A percentile compares a stretch with the other conserved stretches of the same genome.
Conservation (phyloP, 2,329 filamentous ascomycete species). For the Exserohilum rostratum region DNA sequence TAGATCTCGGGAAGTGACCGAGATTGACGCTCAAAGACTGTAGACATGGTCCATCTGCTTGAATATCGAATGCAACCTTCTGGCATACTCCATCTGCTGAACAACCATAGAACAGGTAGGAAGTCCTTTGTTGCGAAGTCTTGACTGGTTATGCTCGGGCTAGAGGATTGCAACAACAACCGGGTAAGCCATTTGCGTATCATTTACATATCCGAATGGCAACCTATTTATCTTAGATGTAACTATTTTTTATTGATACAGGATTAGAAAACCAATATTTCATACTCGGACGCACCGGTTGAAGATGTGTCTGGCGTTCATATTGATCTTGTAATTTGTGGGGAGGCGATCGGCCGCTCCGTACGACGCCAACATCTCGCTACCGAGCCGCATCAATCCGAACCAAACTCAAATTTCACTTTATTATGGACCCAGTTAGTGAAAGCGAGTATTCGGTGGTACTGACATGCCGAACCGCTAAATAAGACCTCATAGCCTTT, state of each 20-base stretch:
- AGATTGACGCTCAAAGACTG: constrained; percentile 27
- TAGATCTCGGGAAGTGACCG: constrained; percentile 29
- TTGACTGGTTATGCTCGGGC: background rate
- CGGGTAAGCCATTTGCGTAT: background rate
- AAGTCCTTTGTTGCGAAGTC: constrained; percentile 3
- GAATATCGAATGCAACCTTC: constrained; percentile 5
- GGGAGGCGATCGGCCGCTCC: constrained; percentile 41
- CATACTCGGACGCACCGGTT: constrained; percentile 8
- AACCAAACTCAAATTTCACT: constrained; percentile 4
- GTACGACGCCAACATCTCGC: constrained; percentile 41
- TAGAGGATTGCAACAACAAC: background rate
- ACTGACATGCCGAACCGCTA: background rate
- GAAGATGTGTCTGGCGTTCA: constrained; percentile 17
- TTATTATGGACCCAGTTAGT: background rate
- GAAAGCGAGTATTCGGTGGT: background rate
- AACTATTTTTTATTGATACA: background rate
- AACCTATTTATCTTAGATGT: background rate
- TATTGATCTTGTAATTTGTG: constrained; percentile 11
- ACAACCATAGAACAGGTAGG: background rate
- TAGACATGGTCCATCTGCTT: constrained; percentile 24
- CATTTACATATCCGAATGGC: background rate
- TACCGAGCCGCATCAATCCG: constrained; percentile 26
- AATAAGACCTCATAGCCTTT: background rate
- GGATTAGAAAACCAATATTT: background rate
- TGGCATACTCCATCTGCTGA: background rate